Conservation (phyloP, 148 eudicot genomes). For the Vaccinium myrtillus region DNA sequence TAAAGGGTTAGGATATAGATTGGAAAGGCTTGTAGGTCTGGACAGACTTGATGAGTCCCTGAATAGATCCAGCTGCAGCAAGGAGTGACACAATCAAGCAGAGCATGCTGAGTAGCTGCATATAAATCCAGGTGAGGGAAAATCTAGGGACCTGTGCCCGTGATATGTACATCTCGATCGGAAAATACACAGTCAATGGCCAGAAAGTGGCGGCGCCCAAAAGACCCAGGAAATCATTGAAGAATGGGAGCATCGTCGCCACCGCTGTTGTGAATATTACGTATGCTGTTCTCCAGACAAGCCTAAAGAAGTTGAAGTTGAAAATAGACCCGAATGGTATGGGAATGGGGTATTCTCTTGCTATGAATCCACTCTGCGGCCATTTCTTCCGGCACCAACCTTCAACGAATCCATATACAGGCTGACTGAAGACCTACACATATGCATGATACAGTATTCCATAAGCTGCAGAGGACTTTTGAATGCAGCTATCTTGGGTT, state of each 20-base stretch:
- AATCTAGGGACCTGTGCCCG: slow-evolving; percentile 29
- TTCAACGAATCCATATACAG: slow-evolving; percentile 51
- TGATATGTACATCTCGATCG: slow-evolving; percentile 56
- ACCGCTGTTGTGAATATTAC: slow-evolving; percentile 37
- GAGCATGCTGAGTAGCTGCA: slow-evolving; percentile 28
- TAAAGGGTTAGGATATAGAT: slow-evolving; percentile 9
- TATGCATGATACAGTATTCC: background rate
- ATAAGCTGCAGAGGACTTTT: background rate
- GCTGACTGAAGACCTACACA: slow-evolving; percentile 52
- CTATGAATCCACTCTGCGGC: slow-evolving; percentile 44
- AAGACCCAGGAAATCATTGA: slow-evolving; percentile 62
- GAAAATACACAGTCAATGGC: slow-evolving; percentile 66
- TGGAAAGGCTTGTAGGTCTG: slow-evolving; percentile 23
- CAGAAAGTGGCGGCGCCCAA: slow-evolving; percentile 58
- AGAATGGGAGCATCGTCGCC: slow-evolving; percentile 65
- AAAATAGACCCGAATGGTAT: slow-evolving; percentile 24
- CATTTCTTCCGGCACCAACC: slow-evolving; percentile 27
- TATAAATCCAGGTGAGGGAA: slow-evolving; percentile 36
- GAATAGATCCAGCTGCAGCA: slow-evolving; percentile 48
- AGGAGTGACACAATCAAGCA: slow-evolving; percentile 49
- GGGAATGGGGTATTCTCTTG: slow-evolving; percentile 27
- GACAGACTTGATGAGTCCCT: slow-evolving; percentile 35
- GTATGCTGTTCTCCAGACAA: slow-evolving; percentile 51
- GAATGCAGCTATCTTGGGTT: background rate
- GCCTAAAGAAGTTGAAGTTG: slow-evolving; percentile 34